Conservation (phyloP, 192 early-diverging fungal genomes). For the Mortierella hygrophila region DNA sequence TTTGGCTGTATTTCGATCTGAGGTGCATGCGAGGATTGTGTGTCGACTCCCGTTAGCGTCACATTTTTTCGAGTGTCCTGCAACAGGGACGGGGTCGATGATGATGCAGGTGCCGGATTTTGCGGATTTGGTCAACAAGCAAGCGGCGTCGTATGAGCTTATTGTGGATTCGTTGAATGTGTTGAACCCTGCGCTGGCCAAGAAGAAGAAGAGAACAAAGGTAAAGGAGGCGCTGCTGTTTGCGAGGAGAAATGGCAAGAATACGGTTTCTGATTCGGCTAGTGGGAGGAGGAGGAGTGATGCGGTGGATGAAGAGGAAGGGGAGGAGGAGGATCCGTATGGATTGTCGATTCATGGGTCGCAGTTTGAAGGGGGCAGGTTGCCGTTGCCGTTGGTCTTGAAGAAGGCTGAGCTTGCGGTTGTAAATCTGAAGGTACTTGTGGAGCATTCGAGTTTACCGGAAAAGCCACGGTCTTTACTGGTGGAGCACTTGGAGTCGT, state of each 20-base stretch:
- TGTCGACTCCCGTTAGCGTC: slow-evolving; percentile 24
- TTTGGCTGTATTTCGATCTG: slow-evolving; percentile 17
- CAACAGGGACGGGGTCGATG: background rate
- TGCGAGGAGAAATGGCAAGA: slow-evolving; percentile 2
- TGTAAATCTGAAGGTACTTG: slow-evolving; percentile 61
- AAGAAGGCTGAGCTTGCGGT: slow-evolving; percentile 65
- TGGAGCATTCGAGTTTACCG: slow-evolving; percentile 60
- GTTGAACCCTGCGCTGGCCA: slow-evolving; percentile 32
- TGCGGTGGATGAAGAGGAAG: background rate
- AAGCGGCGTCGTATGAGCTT: slow-evolving; percentile 58
- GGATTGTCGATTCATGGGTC: slow-evolving; percentile 17
- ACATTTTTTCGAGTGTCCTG: slow-evolving; percentile 17
- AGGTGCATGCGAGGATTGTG: slow-evolving; percentile 16
- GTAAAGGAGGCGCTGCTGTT: background rate
- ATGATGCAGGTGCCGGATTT: slow-evolving; percentile 61
- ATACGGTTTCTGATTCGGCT: slow-evolving; percentile 11
- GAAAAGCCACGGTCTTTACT: slow-evolving; percentile 33
- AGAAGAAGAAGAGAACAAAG: slow-evolving; percentile 4
- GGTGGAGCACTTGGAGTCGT: slow-evolving; percentile 53
- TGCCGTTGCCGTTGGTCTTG: slow-evolving; percentile 56
- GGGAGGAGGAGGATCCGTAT: slow-evolving; percentile 29
- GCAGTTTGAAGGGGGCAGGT: slow-evolving; percentile 6
- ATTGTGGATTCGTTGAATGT: slow-evolving; percentile 49
- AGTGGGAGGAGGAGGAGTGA: slow-evolving; percentile 2
- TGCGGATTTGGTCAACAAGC: slow-evolving; percentile 60